Evolutionary conservation across 305 asterid species (phyloP), one percentile per base, ranked within the genome.

Genomic region (Fraxinus platypoda): DNA sequence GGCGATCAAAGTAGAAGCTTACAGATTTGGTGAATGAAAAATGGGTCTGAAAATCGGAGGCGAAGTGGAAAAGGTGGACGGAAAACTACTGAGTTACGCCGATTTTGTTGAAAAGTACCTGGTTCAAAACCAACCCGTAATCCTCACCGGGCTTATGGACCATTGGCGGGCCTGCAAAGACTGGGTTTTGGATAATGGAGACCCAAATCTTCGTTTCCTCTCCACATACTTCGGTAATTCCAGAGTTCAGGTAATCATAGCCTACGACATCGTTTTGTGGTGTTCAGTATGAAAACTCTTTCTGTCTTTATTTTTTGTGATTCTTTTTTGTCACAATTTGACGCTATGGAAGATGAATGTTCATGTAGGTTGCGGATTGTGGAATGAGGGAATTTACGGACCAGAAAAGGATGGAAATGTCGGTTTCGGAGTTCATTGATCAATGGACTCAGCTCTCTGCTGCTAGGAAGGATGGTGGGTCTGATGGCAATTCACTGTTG

Each of bases 311-410:
- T 6, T 70, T 28, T 70, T 5, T 26, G 3, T 30, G 33, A 1
- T 13, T 1, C 1, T 68, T 21, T 23, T 23, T 8, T 4, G 21
- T 15, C 17, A 70, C 4, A 77, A 23, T 38, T 75, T 12, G 34
- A 19, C 15, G 34, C 9, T 43, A 21, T 23, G 37, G 19, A 37
- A 79, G 59, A 34, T 74, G 54, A 13, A 66, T 26, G 19, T 71
- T 26, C 33, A 12, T 66, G 7, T 78, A 95, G 99, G 99, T 95
- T 85, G 98, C 98, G 38, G 97, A 96, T 85, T 94, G 99, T 85
- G 93, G 87, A 66, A 83, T 87, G 17, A 91, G 84, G 88, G 99
- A 92, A 78, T 92, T 93, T 34, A 90, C 95, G 2, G 98, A 94
- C 85, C 97, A 94, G 81, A 93, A 89, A 91, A 92, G 98, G 85